Percentiles rank a stretch among this genome's conserved stretches.
Evolutionary conservation across 805 yeast genomes (phyloP).

Genomic region (Metschnikowia cerradonensis): DNA sequence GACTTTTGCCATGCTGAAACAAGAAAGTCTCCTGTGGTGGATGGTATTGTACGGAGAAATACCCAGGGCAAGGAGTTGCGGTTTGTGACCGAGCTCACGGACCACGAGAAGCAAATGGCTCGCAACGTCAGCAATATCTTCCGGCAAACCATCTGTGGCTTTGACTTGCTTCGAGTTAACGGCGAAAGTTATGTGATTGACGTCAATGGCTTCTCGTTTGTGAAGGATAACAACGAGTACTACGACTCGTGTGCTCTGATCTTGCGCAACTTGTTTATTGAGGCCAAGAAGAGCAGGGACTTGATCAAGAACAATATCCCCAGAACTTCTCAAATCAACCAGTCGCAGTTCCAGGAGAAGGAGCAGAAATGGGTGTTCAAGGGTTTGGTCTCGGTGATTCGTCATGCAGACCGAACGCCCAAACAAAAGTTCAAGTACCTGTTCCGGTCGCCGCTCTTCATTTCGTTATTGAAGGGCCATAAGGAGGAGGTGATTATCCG

Average conservation of each 20-base stretch:
- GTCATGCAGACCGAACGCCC: constrained; percentile 99
- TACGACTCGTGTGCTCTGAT: constrained; percentile 81
- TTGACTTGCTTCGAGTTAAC: constrained; percentile 84
- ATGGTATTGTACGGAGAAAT: constrained; percentile 94
- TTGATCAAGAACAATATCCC: constrained; percentile 37
- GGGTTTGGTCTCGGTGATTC: constrained; percentile 83
- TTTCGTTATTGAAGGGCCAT: constrained; percentile 86
- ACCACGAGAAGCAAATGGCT: constrained; percentile 79
- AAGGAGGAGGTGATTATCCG: constrained; percentile 94
- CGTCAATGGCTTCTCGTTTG: constrained; percentile 97
- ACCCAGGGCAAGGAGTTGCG: constrained; percentile 97
- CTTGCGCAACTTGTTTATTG: constrained; percentile 66
- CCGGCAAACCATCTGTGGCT: constrained; percentile 94
- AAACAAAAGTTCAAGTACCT: constrained; percentile 96
- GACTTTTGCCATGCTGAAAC: constrained; percentile 96
- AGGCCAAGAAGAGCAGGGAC: constrained; percentile 43
- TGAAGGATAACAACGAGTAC: constrained; percentile 82
- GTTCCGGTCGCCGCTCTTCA: constrained; percentile 80
- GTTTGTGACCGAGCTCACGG: constrained; percentile 74
- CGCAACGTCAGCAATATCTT: constrained; percentile 67
- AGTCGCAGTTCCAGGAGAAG: constrained; percentile 49
- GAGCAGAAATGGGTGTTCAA: constrained; percentile 95
- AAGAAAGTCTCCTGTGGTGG: constrained; percentile 98
- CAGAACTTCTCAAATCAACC: constrained; percentile 30
- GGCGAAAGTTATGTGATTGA: constrained; percentile 92